phyloP scores from a whole-genome alignment of 306 rosid genomes.

The Dryas alaskensis region DNA sequence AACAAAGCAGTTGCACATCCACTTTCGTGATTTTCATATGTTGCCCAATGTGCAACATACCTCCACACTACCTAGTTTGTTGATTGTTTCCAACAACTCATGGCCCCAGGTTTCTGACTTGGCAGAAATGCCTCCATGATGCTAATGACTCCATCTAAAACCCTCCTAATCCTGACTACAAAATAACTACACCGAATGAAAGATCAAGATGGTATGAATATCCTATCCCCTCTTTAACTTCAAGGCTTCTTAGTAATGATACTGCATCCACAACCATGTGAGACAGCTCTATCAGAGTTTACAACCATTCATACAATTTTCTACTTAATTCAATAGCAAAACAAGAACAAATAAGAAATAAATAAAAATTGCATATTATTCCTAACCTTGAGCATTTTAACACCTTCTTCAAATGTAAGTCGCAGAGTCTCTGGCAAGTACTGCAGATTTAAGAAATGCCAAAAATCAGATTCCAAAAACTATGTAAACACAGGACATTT shows the following conservation, averaged over 20 bases:
- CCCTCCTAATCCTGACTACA: neutral
- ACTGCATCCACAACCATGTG: neutral
- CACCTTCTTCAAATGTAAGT: conserved; percentile 86
- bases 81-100: neutral
- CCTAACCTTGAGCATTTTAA: conserved; percentile 87
- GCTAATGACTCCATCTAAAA: neutral
- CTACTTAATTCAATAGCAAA: neutral
- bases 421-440: conserved; percentile 72
- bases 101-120: neutral
- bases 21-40: neutral
- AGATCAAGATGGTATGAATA: neutral
- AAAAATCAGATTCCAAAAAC: conserved; percentile 27
- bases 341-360: neutral
- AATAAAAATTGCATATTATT: neutral
- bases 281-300: neutral
- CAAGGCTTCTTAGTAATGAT: neutral
- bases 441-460: conserved; percentile 43
- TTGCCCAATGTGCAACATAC: neutral
- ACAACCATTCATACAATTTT: neutral
- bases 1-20: neutral
- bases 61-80: no score
- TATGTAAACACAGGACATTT: neutral
- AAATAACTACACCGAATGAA: neutral
- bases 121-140: neutral
- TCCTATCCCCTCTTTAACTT: neutral